phyloP scores from a whole-genome alignment of 2,329 filamentous ascomycete species.

The Zalaria sp. region DNA sequence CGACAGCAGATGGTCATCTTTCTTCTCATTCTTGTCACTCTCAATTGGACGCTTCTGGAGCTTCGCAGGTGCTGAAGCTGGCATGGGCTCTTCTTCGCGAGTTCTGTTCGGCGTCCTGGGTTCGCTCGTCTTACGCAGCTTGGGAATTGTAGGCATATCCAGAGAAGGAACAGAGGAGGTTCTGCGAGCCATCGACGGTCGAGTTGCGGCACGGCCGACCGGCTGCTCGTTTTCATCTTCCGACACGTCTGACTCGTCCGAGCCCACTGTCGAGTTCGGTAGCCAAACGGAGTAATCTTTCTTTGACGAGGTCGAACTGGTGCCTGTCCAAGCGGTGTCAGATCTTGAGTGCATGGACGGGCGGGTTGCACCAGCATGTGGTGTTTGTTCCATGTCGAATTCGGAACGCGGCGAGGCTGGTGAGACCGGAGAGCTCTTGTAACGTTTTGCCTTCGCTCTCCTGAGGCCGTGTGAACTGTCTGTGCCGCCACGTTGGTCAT shows the following conservation, averaged over 20 bases:
- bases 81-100: constrained; percentile 6
- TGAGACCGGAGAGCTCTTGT: constrained; percentile 16
- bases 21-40: constrained; percentile 6
- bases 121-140: constrained; percentile 25
- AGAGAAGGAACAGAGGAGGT: constrained; percentile 34
- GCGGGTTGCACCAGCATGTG: background rate
- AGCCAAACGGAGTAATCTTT: constrained; percentile 36
- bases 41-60: constrained; percentile 15
- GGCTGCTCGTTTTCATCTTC: constrained; percentile 13
- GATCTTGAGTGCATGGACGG: constrained; percentile 1
- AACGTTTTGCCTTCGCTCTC: constrained; percentile 24
- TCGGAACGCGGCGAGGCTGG: constrained; percentile 8
- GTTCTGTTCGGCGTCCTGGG: constrained; percentile 19
- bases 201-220: constrained; percentile 8
- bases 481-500: background rate
- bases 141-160: constrained; percentile 32
- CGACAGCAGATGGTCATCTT: too few species aligned
- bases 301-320: constrained; percentile 13
- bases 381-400: background rate
- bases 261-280: constrained; percentile 24
- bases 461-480: constrained; percentile 13
- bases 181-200: constrained; percentile 25
- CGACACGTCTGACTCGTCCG: constrained; percentile 15
- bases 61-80: constrained; percentile 19
- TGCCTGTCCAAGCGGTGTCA: background rate